Conservation (phyloP, 768 basidiomycete species). For the Termitomyces sp. region DNA sequence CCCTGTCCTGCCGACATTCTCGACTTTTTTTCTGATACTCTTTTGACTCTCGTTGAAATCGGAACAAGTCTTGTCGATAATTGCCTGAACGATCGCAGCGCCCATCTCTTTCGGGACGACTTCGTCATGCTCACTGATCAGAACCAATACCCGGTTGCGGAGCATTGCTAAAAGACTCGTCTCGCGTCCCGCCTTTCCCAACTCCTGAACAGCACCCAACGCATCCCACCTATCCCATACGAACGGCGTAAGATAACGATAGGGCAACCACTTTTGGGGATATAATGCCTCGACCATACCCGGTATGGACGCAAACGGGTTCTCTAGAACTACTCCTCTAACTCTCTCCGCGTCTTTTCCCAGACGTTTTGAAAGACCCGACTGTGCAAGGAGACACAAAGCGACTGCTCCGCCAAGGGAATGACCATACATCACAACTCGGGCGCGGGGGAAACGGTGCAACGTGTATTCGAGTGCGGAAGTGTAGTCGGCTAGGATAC, state of each 20-base stretch:
- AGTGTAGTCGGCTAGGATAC: conserved; percentile 35
- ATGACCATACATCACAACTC: conserved; percentile 39
- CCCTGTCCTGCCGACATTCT: too few relatives aligned
- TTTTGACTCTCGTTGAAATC: too few relatives aligned
- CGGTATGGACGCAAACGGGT: conserved; percentile 42
- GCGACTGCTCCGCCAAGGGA: conserved; percentile 43
- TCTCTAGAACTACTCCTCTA: conserved; percentile 41
- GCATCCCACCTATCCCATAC: conserved; percentile 46
- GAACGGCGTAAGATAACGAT: conserved; percentile 39
- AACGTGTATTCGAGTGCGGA: conserved; percentile 26
- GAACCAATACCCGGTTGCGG: conserved; percentile 22
- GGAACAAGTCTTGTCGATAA: not conserved
- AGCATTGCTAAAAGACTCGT: conserved; percentile 14
- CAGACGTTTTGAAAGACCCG: conserved; percentile 5
- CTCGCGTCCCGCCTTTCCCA: too few relatives aligned
- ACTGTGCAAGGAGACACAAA: conserved; percentile 29
- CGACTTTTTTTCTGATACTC: not conserved
- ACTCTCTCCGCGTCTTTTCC: conserved; percentile 14
- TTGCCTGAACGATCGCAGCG: conserved; percentile 14
- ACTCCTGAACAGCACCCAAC: conserved; percentile 16
- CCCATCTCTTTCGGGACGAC: conserved; percentile 38
- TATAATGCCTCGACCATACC: conserved; percentile 44
- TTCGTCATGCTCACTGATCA: conserved; percentile 41
- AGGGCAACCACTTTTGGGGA: conserved; percentile 42
- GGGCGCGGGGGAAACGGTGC: conserved; percentile 24